Evolutionary conservation across 305 asterid genomes (phyloP), one percentile per base, ranked within the genome.

Genomic region (Salvia sclarea): DNA sequence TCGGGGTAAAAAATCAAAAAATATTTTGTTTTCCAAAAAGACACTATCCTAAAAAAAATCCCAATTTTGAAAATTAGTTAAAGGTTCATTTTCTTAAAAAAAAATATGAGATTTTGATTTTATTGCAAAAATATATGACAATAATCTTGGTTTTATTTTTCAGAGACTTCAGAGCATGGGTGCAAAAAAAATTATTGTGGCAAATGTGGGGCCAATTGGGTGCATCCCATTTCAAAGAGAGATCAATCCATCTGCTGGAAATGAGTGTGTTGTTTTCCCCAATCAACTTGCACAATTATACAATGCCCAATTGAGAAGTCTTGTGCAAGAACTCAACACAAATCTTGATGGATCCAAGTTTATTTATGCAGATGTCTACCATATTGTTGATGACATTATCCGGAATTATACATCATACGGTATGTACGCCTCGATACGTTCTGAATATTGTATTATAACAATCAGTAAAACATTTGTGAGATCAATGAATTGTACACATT

Each of bases 141-240:
- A 43, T 62, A 28, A 63, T 25, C 4, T 0, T 13, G 0, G 6
- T 28, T 9, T 21, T 41, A 12, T 50, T 45, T 68, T 11, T 21
- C 84, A 88, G 92, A 84, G 97, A 74, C 87, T 90, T 7, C 79
- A 86, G 59, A 52, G 52, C 8, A 68, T 90, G 88, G 95, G 87
- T 1, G 93, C 77, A 0, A 83, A 88, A 69, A 85, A 76, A 54
- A 49, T 90, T 2, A 38, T 82, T 0, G 85, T 86, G 44, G 85
- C 81, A 4, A 90, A 87, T 75, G 91, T 87, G 4, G 97, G 97
- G 58, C 93, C 95, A 4, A 82, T 90, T 58, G 96, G 96, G 31
- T 90, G 96, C 79, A 87, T 90, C 69, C 96, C 96, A 47, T 85
- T 44, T 74, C 79, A 82, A 62, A 87, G 91, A 82, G 97, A 80